Percentiles rank a stretch among this genome's conserved stretches.
phyloP scores from a whole-genome alignment of 2,329 filamentous ascomycete species.

The Dactylella cylindrospora region DNA sequence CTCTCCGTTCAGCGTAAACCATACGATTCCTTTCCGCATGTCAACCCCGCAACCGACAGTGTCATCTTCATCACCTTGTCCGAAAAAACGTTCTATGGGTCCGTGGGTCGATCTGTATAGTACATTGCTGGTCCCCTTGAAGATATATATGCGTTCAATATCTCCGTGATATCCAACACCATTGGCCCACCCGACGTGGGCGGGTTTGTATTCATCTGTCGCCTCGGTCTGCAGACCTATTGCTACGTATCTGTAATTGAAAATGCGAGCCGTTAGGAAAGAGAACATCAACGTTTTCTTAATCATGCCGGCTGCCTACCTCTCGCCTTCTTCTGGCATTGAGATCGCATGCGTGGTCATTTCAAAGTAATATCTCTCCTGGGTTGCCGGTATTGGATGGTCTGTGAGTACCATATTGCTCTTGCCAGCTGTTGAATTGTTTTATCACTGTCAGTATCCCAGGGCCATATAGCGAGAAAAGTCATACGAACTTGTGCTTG shows the following conservation, averaged over 20 bases:
- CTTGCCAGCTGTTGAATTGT: no score
- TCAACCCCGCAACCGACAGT: constrained; percentile 13
- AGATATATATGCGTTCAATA: not conserved
- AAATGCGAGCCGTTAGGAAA: no score
- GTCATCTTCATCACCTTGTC: not conserved
- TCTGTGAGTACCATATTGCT: not conserved
- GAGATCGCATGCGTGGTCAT: no score
- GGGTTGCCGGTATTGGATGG: not conserved
- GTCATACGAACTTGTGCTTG: no score
- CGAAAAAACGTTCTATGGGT: not conserved
- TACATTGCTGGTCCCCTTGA: no score
- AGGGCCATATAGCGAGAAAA: no score
- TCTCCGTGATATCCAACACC: constrained; percentile 2
- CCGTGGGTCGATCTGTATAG: not conserved
- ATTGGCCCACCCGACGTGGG: not conserved
- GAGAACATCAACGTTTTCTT: no score
- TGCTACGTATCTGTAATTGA: not conserved
- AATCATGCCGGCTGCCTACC: no score
- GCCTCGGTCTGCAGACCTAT: not conserved
- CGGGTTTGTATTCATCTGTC: not conserved
- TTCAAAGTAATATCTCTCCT: constrained; percentile 1
- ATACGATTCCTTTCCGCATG: constrained; percentile 2
- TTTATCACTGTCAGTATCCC: no score
- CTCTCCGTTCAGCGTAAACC: constrained; percentile 9
- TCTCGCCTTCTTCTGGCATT: no score